Evolutionary conservation across 371 early-diverging fungal species (phyloP), one percentile per base, ranked within the genome.

Genomic region (Smittium culicis): DNA sequence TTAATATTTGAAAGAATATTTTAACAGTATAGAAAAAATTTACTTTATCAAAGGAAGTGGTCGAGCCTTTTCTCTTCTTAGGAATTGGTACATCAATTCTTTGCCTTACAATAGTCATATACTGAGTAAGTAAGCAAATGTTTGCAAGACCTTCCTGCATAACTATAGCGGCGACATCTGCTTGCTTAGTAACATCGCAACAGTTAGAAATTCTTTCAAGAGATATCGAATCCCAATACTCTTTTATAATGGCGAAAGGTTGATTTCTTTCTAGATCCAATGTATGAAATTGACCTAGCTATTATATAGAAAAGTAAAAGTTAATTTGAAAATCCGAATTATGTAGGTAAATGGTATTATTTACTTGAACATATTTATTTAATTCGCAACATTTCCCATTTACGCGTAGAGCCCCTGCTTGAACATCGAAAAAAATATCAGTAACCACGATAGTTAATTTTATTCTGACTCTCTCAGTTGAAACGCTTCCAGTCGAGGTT

Each of bases 131-230:
- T 28, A 96, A 83, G 68, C 98, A 98, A 17, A 98, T 68, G 64
- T 93, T 91, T 8, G 98, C 96, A 31, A 98, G 75, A 0, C 98
- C 98, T 71, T 98, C 98, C 73, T 98, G 89, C 71, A 94, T 84
- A 1, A 95, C 91, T 25, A 98, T 84, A 1, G 96, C 98, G 0
- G 89, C 95, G 1, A 96, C 86, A 67, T 98, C 97, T 1, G 97
- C 96, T 70, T 88, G 87, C 66, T 88, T 87, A 20, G 90, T 82
- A 28, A 94, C 80, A 79, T 98, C 93, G 73, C 94, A 94, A 3
- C 93, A 89, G 69, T 87, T 86, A 28, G 88, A 81, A 31, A 98
- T 86, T 57, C 95, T 83, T 66, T 94, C 90, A 60, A 95, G 77
- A 30, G 91, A 82, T 64, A 98, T 91, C 2, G 83, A 77, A 74